Conservation (phyloP, 192 early-diverging fungal genomes). For the Martensiomyces pterosporus region DNA sequence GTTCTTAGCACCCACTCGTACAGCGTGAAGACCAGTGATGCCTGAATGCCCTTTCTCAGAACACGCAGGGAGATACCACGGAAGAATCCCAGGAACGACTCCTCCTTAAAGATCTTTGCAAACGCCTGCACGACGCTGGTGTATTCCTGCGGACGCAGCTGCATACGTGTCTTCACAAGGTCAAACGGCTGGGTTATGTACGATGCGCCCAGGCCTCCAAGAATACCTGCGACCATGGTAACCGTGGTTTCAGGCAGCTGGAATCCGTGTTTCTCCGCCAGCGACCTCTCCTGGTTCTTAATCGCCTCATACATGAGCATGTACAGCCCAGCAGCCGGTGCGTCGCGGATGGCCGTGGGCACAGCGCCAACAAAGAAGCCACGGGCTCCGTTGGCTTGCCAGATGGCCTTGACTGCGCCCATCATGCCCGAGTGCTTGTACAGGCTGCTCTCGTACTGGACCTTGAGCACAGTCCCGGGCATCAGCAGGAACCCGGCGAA, state of each 20-base stretch:
- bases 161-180: slow-evolving; percentile 89
- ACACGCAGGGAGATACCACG: slow-evolving; percentile 78
- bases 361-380: slow-evolving; percentile 85
- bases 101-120: slow-evolving; percentile 58
- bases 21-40: slow-evolving; percentile 89
- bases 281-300: slow-evolving; percentile 52
- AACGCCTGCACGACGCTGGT: slow-evolving; percentile 38
- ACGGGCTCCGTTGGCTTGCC: slow-evolving; percentile 61
- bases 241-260: slow-evolving; percentile 54
- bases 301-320: slow-evolving; percentile 81
- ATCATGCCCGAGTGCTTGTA: slow-evolving; percentile 75
- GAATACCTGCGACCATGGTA: slow-evolving; percentile 60
- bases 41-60: slow-evolving; percentile 75
- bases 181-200: slow-evolving; percentile 91
- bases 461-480: slow-evolving; percentile 92
- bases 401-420: slow-evolving; percentile 64
- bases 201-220: slow-evolving; percentile 71
- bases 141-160: slow-evolving; percentile 76
- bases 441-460: slow-evolving; percentile 85
- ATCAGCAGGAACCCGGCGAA: slow-evolving; percentile 84
- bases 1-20: slow-evolving; percentile 65
- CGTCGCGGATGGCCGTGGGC: slow-evolving; percentile 83
- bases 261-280: slow-evolving; percentile 28
- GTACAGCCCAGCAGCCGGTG: slow-evolving; percentile 88
- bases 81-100: slow-evolving; percentile 75